Percentiles rank a stretch among this genome's conserved stretches.
phyloP scores from a whole-genome alignment of 1,284 basidiomycete genomes.

The Trichosporon sp. region DNA sequence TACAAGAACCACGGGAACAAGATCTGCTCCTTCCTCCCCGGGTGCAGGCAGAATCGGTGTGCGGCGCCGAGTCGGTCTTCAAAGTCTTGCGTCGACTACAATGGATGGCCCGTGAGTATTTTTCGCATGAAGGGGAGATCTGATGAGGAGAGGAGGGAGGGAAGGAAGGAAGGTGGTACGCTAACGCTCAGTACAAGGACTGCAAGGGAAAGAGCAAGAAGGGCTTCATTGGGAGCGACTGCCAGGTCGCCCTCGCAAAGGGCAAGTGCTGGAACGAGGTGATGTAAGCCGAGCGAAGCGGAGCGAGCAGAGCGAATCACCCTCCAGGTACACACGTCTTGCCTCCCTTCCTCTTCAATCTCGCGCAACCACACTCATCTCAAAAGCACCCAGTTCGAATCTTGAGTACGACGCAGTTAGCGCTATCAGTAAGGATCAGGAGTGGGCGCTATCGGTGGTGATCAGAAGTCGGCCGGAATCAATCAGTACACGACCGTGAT shows the following conservation, averaged over 20 bases:
- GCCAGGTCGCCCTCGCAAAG: neutral
- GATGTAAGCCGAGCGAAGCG: neutral
- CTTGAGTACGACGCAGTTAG: too few relatives aligned
- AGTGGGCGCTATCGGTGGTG: too few relatives aligned
- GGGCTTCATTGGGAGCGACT: slow-evolving; percentile 22
- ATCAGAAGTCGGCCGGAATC: too few relatives aligned
- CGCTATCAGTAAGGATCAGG: too few relatives aligned
- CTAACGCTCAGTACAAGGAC: neutral
- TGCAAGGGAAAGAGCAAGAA: slow-evolving; percentile 8
- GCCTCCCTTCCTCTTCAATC: too few relatives aligned
- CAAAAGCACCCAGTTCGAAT: too few relatives aligned
- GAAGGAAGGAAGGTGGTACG: neutral
- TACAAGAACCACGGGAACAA: slow-evolving; percentile 20
- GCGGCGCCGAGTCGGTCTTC: neutral
- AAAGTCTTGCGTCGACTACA: slow-evolving; percentile 13
- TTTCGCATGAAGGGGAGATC: too few relatives aligned
- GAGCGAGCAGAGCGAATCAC: too few relatives aligned
- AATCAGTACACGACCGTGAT: too few relatives aligned
- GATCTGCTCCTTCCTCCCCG: slow-evolving; percentile 17
- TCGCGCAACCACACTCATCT: too few relatives aligned
- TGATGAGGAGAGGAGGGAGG: neutral
- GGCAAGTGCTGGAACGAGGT: slow-evolving; percentile 23
- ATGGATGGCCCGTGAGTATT: slow-evolving; percentile 18
- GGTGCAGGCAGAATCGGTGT: slow-evolving; percentile 5
- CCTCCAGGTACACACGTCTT: too few relatives aligned